Evolutionary conservation across 495 filamentous ascomycete genomes (phyloP).

Genomic region (Hyaloscypha finlandica): DNA sequence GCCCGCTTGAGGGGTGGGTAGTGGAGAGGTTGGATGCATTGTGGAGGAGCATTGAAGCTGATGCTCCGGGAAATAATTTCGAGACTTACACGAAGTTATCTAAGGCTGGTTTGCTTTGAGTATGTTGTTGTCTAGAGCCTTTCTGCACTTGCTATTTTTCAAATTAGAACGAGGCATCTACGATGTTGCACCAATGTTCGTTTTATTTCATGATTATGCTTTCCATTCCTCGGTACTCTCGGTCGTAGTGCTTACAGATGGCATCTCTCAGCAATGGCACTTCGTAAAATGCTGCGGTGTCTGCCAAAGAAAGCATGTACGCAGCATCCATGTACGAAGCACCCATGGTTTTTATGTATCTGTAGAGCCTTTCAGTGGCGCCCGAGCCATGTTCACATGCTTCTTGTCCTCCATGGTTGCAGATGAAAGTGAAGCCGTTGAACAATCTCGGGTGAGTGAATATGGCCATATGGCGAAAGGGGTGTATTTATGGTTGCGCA

Average conservation of each 20-base stretch:
- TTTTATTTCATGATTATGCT: too few relatives aligned
- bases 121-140: not conserved
- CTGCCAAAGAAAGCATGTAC: constrained; percentile 15
- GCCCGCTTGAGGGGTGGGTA: constrained; percentile 47
- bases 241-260: constrained; percentile 10
- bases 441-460: too few relatives aligned
- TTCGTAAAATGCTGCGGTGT: constrained; percentile 8
- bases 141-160: too few relatives aligned
- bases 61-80: constrained; percentile 25
- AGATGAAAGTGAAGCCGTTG: too few relatives aligned
- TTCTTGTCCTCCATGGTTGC: too few relatives aligned
- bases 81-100: constrained; percentile 18
- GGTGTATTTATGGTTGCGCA: too few relatives aligned
- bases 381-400: too few relatives aligned
- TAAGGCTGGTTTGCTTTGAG: constrained; percentile 6
- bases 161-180: too few relatives aligned
- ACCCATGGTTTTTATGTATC: constrained; percentile 11
- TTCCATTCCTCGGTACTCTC: too few relatives aligned
- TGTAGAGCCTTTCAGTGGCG: too few relatives aligned
- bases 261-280: constrained; percentile 16
- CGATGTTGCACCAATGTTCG: too few relatives aligned
- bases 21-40: constrained; percentile 48
- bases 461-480: too few relatives aligned
- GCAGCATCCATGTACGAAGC: constrained; percentile 11
- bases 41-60: constrained; percentile 43